Evolutionary conservation across 345 rosid species (phyloP).

Genomic region (Eucalyptus tenuipes): DNA sequence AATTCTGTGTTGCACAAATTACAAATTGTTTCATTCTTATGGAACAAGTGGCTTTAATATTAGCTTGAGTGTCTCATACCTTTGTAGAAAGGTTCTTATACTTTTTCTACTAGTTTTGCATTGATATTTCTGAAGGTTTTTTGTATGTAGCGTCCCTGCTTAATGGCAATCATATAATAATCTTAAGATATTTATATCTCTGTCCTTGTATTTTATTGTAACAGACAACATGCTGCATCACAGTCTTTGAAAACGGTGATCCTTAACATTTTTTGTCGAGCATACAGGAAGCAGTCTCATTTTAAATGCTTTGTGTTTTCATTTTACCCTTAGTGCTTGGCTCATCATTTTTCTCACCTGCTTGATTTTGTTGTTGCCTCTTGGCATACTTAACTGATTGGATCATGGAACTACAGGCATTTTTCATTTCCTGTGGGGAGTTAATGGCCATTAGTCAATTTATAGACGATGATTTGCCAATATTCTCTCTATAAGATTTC

Average conservation of each 20-base stretch:
- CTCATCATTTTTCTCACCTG: neutral
- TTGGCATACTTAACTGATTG: neutral
- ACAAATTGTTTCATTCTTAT: neutral
- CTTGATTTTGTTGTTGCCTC: neutral
- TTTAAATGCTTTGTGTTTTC: neutral
- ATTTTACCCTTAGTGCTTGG: neutral
- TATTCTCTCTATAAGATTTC: neutral
- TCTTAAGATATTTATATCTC: neutral
- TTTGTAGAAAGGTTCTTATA: neutral
- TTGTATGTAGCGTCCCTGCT: neutral
- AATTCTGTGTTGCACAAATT: neutral
- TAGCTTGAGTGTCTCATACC: neutral
- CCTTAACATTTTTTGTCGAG: neutral
- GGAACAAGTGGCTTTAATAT: neutral
- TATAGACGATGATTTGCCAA: neutral
- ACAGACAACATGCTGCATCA: neutral
- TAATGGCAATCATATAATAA: neutral
- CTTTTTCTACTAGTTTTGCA: neutral
- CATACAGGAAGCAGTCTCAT: neutral
- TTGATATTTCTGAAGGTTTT: neutral
- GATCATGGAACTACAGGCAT: neutral
- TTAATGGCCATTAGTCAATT: neutral
- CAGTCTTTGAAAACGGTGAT: neutral
- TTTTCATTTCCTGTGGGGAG: neutral
- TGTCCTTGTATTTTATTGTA: neutral